Evolutionary conservation across 2,329 filamentous ascomycete species (phyloP).

Genomic region (Bipolaris cookei): DNA sequence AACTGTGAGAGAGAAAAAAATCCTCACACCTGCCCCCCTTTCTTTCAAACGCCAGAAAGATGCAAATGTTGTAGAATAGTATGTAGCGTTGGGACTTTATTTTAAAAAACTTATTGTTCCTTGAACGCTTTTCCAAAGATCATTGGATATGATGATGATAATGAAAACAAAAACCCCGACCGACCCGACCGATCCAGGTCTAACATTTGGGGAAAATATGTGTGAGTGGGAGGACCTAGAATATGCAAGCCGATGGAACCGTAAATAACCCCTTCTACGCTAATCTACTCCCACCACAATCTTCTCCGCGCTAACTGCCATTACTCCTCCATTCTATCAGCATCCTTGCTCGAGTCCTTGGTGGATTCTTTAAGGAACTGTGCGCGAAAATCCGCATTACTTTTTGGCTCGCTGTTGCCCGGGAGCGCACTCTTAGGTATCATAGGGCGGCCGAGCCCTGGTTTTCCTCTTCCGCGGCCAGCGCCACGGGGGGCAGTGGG

Average conservation of each 20-base stretch:
- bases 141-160: neutral
- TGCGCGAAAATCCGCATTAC: conserved; percentile 64
- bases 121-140: neutral
- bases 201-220: no score
- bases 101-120: no score
- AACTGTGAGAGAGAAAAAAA: neutral
- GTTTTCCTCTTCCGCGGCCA: conserved; percentile 37
- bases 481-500: conserved; percentile 34
- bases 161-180: neutral
- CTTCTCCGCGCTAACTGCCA: no score
- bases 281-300: no score
- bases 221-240: no score
- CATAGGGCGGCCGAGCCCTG: conserved; percentile 39
- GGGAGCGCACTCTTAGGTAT: conserved; percentile 23
- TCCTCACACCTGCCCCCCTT: neutral
- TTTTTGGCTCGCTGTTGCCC: conserved; percentile 51
- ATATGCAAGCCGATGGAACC: neutral
- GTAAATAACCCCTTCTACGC: neutral
- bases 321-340: conserved; percentile 37
- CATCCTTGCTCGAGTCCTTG: conserved; percentile 23
- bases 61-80: neutral
- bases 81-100: neutral
- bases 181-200: no score
- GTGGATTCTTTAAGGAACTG: conserved; percentile 55
- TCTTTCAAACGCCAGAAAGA: neutral